A percentile compares a stretch with the other conserved stretches of the same genome.
Evolutionary conservation across 2,329 filamentous ascomycete species (phyloP).

Genomic region (Beauveria sp.): DNA sequence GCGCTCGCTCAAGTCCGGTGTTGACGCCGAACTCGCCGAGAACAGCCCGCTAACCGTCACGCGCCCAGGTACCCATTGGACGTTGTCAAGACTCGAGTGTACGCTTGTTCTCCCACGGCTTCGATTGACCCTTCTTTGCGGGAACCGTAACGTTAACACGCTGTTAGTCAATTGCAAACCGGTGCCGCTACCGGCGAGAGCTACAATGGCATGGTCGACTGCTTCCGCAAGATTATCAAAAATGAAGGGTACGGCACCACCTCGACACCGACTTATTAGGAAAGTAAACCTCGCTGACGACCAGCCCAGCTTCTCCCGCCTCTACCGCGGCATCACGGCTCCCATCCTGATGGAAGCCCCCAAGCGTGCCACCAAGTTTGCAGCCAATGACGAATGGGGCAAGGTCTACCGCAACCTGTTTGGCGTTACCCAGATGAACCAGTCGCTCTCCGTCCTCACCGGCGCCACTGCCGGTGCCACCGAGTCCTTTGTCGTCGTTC

Average conservation of each 20-base stretch:
- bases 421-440: slow-evolving; percentile 79
- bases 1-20: neutral
- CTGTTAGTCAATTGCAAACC: slow-evolving; percentile 73
- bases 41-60: slow-evolving; percentile 15
- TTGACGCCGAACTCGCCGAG: slow-evolving; percentile 7
- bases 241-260: slow-evolving; percentile 70
- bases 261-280: neutral
- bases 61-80: slow-evolving; percentile 85
- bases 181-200: slow-evolving; percentile 67
- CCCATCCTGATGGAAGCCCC: slow-evolving; percentile 95
- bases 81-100: slow-evolving; percentile 97
- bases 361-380: slow-evolving; percentile 97
- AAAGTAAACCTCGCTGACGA: slow-evolving; percentile 7
- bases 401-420: slow-evolving; percentile 86
- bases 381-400: slow-evolving; percentile 98
- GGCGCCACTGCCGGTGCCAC: slow-evolving; percentile 93
- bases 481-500: slow-evolving; percentile 93
- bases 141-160: slow-evolving; percentile 15
- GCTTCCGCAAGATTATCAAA: slow-evolving; percentile 93
- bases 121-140: slow-evolving; percentile 2
- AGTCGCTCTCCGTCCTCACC: slow-evolving; percentile 84
- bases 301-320: slow-evolving; percentile 63
- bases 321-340: slow-evolving; percentile 92
- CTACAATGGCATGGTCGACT: slow-evolving; percentile 97
- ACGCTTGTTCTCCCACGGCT: slow-evolving; percentile 32